Percentiles rank a stretch among this genome's conserved stretches.
Conservation (phyloP, 257 asterid genomes). For the Leonotis leonurus region DNA sequence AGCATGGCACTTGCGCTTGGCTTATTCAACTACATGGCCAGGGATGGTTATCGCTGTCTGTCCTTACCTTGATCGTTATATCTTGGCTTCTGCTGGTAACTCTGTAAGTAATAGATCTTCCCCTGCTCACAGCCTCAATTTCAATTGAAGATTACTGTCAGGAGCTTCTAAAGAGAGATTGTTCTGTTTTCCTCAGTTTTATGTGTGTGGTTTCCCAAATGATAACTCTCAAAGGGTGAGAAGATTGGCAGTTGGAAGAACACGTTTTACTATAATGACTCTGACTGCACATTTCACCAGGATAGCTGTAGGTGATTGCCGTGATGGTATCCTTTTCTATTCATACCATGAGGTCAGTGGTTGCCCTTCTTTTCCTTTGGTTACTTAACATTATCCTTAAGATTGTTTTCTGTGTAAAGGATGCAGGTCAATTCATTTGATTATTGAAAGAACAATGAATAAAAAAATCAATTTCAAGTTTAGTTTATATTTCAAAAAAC, state of each 20-base stretch:
- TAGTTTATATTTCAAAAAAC: neutral
- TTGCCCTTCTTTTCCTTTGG: conserved; percentile 6
- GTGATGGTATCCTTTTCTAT: conserved; percentile 91
- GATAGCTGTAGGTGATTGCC: conserved; percentile 98
- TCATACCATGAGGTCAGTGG: conserved; percentile 74
- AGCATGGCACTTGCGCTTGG: conserved; percentile 70
- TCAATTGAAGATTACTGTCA: conserved; percentile 7
- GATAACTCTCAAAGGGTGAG: conserved; percentile 67
- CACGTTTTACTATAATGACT: conserved; percentile 77
- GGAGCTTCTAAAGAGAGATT: conserved; percentile 16
- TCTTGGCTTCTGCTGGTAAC: conserved; percentile 84
- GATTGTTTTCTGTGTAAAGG: neutral
- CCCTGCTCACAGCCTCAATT: conserved; percentile 15
- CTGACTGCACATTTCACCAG: conserved; percentile 75
- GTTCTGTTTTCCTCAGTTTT: conserved; percentile 50
- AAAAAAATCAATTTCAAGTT: neutral
- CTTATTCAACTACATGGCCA: conserved; percentile 59
- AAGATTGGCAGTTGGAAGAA: conserved; percentile 61
- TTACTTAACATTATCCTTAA: neutral
- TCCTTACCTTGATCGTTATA: conserved; percentile 75
- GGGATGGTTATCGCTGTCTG: conserved; percentile 90
- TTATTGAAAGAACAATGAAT: neutral
- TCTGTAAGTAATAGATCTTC: conserved; percentile 53
- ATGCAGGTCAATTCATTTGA: conserved; percentile 8
- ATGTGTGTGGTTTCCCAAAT: conserved; percentile 71